A percentile compares a stretch with the other conserved stretches of the same genome.
Evolutionary conservation across 2,329 filamentous ascomycete species (phyloP).

Genomic region (Penicillium rolfsii): DNA sequence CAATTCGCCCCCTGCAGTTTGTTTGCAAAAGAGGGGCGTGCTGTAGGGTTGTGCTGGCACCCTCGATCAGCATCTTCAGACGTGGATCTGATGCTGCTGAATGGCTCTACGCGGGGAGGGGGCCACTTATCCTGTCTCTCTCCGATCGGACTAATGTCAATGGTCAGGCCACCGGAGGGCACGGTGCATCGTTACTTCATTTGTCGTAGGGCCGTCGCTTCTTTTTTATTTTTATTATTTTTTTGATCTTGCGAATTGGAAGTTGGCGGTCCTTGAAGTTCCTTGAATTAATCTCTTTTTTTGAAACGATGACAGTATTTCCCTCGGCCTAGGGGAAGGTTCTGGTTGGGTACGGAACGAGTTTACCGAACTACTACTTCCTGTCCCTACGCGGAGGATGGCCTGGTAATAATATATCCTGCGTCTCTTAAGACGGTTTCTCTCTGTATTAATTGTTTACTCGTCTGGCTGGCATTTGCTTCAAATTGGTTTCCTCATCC

Average conservation of each 20-base stretch:
- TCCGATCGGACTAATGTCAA: neutral
- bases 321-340: neutral
- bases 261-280: too few species aligned
- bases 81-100: neutral
- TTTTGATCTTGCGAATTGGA: too few species aligned
- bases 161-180: neutral
- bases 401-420: neutral
- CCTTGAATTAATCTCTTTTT: too few species aligned
- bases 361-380: slow-evolving; percentile 4
- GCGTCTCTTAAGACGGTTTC: slow-evolving; percentile 4
- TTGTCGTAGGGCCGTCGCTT: neutral
- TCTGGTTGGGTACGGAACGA: neutral
- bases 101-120: neutral
- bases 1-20: neutral
- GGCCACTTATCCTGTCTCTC: neutral
- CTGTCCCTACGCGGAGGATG: neutral
- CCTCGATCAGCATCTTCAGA: slow-evolving; percentile 3
- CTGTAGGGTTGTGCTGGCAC: slow-evolving; percentile 8
- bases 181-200: slow-evolving; percentile 2
- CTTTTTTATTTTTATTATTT: neutral
- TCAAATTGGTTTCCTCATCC: neutral
- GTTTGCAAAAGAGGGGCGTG: neutral
- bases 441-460: neutral
- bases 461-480: neutral
- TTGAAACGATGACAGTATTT: neutral